Evolutionary conservation across 2,329 filamentous ascomycete genomes (phyloP).

Genomic region (Botryotinia globosa): DNA sequence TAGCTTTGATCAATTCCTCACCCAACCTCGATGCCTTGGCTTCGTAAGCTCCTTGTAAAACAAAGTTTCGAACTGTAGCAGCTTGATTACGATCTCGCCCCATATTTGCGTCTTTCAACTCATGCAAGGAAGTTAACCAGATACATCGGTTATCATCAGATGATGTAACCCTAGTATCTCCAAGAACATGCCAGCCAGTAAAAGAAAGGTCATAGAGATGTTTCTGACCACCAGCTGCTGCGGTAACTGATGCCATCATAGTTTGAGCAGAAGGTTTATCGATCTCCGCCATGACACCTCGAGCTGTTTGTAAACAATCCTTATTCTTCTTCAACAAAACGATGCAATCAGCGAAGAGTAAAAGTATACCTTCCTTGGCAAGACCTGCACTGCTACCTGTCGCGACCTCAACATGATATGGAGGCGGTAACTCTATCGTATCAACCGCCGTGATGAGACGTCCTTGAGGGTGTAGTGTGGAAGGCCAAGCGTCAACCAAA

Average conservation of each 20-base stretch:
- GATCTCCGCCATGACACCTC: constrained; percentile 77
- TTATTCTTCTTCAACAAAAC: constrained; percentile 71
- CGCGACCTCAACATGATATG: constrained; percentile 51
- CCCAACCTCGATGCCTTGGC: constrained; percentile 71
- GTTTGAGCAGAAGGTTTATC: constrained; percentile 72
- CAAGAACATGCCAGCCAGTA: constrained; percentile 66
- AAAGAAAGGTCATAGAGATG: constrained; percentile 69
- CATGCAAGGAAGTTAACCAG: constrained; percentile 65
- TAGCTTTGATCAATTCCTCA: constrained; percentile 84
- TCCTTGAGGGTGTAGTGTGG: constrained; percentile 67
- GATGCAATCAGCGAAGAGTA: constrained; percentile 81
- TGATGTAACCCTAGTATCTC: constrained; percentile 71
- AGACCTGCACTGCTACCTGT: constrained; percentile 17
- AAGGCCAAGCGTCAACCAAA: constrained; percentile 75
- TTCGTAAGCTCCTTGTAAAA: constrained; percentile 73
- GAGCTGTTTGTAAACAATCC: constrained; percentile 63
- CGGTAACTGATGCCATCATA: constrained; percentile 61
- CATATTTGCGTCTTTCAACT: constrained; percentile 55
- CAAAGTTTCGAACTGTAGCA: constrained; percentile 64
- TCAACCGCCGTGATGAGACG: constrained; percentile 80
- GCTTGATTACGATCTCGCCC: constrained; percentile 49
- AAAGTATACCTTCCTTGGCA: constrained; percentile 63
- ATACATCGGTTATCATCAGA: constrained; percentile 61
- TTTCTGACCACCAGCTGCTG: constrained; percentile 57
- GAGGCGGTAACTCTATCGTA: constrained; percentile 71